phyloP scores from a whole-genome alignment of 192 early-diverging fungal genomes.

The Coemansia sp. region DNA sequence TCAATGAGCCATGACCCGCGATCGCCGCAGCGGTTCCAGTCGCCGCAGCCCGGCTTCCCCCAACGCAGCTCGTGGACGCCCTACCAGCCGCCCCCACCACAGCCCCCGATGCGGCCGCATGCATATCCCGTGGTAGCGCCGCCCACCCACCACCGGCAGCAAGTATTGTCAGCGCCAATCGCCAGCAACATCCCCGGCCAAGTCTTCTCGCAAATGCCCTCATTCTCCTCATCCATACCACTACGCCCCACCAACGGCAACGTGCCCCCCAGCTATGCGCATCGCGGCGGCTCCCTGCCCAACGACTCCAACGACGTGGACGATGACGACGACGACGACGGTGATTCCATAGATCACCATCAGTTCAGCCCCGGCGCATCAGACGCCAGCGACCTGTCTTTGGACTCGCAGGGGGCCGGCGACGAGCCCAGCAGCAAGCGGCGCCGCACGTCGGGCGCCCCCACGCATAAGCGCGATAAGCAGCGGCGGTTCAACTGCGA shows the following conservation, averaged over 20 bases:
- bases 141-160: slow-evolving; percentile 1
- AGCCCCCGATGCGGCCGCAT: neutral
- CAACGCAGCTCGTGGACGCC: neutral
- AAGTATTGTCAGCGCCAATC: neutral
- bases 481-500: slow-evolving; percentile 57
- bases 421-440: slow-evolving; percentile 16
- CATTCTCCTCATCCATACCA: slow-evolving; percentile 6
- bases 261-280: neutral
- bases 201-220: slow-evolving; percentile 48
- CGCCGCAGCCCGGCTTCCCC: neutral
- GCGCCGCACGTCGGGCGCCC: slow-evolving; percentile 13
- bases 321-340: slow-evolving; percentile 11
- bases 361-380: neutral
- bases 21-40: slow-evolving; percentile 8
- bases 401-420: neutral
- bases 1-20: neutral
- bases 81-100: too few relatives aligned
- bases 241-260: neutral
- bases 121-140: neutral
- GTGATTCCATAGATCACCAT: neutral
- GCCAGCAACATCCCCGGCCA: slow-evolving; percentile 4
- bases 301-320: neutral
- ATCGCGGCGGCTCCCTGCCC: neutral
- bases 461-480: slow-evolving; percentile 45
- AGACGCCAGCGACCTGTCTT: slow-evolving; percentile 2